Evolutionary conservation across 2,329 filamentous ascomycete genomes (phyloP), one percentile per base, ranked within the genome.

Genomic region (Polychaeton citri): DNA sequence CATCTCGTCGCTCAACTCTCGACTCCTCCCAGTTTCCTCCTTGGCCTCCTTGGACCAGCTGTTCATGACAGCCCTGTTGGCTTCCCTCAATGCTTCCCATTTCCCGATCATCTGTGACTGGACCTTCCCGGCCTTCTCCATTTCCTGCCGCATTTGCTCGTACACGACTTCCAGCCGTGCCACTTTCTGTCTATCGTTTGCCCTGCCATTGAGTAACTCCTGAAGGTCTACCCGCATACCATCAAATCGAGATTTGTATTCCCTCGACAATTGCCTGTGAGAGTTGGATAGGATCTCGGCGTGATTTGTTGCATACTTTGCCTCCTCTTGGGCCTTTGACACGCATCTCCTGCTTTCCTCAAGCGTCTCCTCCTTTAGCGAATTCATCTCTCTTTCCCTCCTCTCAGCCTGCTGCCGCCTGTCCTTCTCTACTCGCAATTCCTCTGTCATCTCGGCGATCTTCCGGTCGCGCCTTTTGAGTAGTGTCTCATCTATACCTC

Each of bases 391-490:
- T 56, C 56, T 69, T 50, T 82, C 78, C 19, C 72, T 67, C 34
- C 69, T 66, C 42, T 72, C 66, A 4, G 79, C 77, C 15, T 68
- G 66, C 16, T 65, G 60, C 3, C 79, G 66, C 43, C 75, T 71
- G 46, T 71, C 68, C 52, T 72, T 71, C 58, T 86, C 81, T 2
- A 66, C 56, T 28, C 80, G 76, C 19, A 85, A 64, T 13, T 74
- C 65, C 6, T 68, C 65, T 47, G 77, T 76, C 40, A 85, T 57
- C 31, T 76, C 73, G 43, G 81, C 77, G 30, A 86, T 72, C 54
- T 84, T 81, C 9, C 81, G 71, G 51, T 86, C 81, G 51, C 82
- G 81, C 38, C 81, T 68, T 38, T 76, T 72, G 19, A 87, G 66
- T 6, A 83, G 62, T 10, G 76, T 74, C 54, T 79, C 79, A 46